phyloP scores from a whole-genome alignment of 345 rosid species.

The Aquilaria sinensis region DNA sequence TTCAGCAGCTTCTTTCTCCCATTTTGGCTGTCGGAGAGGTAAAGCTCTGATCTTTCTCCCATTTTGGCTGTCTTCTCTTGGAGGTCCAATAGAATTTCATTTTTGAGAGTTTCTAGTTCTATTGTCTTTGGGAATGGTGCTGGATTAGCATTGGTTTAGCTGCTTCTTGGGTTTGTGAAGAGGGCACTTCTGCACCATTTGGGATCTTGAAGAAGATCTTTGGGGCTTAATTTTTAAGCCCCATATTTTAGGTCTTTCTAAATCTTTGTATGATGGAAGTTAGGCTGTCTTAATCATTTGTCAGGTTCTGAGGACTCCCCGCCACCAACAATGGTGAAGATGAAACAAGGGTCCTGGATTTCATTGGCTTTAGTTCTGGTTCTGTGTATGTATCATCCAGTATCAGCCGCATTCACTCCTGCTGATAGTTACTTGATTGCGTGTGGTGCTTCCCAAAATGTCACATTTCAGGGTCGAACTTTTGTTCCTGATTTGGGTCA shows the following conservation, averaged over 20 bases:
- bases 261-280: slow-evolving; percentile 12
- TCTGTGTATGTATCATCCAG: slow-evolving; percentile 29
- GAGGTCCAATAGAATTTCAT: slow-evolving; percentile 1
- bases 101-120: neutral
- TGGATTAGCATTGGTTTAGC: slow-evolving; percentile 12
- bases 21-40: slow-evolving; percentile 25
- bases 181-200: slow-evolving; percentile 7
- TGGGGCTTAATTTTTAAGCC: neutral
- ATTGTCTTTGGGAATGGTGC: slow-evolving; percentile 1
- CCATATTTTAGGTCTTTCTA: slow-evolving; percentile 4
- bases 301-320: slow-evolving; percentile 20
- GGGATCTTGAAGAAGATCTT: slow-evolving; percentile 4
- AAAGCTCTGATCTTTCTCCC: slow-evolving; percentile 19
- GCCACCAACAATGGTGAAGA: slow-evolving; percentile 31
- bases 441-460: slow-evolving; percentile 77
- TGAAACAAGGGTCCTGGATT: slow-evolving; percentile 32
- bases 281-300: slow-evolving; percentile 4
- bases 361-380: slow-evolving; percentile 26
- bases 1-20: slow-evolving; percentile 8
- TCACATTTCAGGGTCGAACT: slow-evolving; percentile 61
- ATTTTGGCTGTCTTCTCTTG: neutral
- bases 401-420: slow-evolving; percentile 51
- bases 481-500: slow-evolving; percentile 73
- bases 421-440: slow-evolving; percentile 73
- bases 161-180: slow-evolving; percentile 27